Evolutionary conservation across 1,284 basidiomycete genomes (phyloP).

Genomic region (Veloboletus limbatus): DNA sequence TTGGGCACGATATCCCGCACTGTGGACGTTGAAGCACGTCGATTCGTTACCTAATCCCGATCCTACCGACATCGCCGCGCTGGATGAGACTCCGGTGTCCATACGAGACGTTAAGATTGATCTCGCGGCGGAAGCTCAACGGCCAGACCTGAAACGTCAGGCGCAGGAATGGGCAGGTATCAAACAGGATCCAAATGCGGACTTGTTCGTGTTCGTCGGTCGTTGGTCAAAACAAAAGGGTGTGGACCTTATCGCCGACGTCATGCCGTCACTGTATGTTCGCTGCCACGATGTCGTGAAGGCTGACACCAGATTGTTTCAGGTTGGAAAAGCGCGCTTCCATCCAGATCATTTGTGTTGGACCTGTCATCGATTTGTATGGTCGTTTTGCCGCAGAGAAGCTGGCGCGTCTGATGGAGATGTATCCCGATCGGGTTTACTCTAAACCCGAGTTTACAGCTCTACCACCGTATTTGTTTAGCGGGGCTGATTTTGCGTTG

Average conservation of each 20-base stretch:
- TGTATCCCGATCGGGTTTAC: conserved; percentile 89
- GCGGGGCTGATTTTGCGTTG: conserved; percentile 89
- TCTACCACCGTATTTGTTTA: conserved; percentile 89
- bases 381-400: conserved; percentile 94
- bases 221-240: conserved; percentile 97
- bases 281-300: neutral
- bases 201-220: conserved; percentile 92
- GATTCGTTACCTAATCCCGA: conserved; percentile 92
- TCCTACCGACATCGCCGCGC: conserved; percentile 88
- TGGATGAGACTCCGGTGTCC: conserved; percentile 75
- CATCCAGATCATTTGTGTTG: conserved; percentile 85
- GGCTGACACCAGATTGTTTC: conserved; percentile 13
- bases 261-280: conserved; percentile 81
- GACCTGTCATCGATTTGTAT: conserved; percentile 91
- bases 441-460: conserved; percentile 94
- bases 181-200: conserved; percentile 84
- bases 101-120: conserved; percentile 78
- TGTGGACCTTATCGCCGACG: conserved; percentile 91
- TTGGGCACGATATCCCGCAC: conserved; percentile 91
- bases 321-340: conserved; percentile 82
- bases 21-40: conserved; percentile 93
- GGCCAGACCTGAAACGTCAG: conserved; percentile 85
- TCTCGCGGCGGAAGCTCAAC: conserved; percentile 77
- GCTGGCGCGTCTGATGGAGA: conserved; percentile 86
- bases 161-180: conserved; percentile 93